Evolutionary conservation across 176 grass and related monocot genomes (phyloP).

Genomic region (Puya raimondii): DNA sequence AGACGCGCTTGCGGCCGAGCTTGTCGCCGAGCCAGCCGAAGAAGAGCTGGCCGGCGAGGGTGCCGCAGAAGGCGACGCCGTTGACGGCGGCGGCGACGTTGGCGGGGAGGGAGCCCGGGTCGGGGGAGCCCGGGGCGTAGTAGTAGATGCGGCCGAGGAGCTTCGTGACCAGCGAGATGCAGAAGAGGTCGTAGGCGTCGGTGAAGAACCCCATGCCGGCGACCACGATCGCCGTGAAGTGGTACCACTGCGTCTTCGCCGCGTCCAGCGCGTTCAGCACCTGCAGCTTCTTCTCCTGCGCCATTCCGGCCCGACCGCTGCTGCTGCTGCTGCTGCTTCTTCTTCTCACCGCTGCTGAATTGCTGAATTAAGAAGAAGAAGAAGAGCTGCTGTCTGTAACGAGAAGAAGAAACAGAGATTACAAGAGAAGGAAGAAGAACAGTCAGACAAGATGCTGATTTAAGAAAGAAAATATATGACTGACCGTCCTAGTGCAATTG

Average conservation of each 20-base stretch:
- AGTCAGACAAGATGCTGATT: too few relatives aligned
- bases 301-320: too few relatives aligned
- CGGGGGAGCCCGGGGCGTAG: conserved; percentile 10
- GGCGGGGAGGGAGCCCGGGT: conserved; percentile 16
- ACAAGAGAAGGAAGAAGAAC: too few relatives aligned
- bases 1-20: conserved; percentile 36
- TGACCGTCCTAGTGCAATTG: too few relatives aligned
- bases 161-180: conserved; percentile 26
- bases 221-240: conserved; percentile 59
- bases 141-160: conserved; percentile 35
- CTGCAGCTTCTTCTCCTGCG: background rate
- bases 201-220: conserved; percentile 74
- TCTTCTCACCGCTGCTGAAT: too few relatives aligned
- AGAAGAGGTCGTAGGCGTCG: conserved; percentile 74
- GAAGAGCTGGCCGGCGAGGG: too few relatives aligned
- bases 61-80: conserved; percentile 29
- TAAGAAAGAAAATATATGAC: too few relatives aligned
- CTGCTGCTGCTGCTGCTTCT: too few relatives aligned
- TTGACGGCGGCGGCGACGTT: conserved; percentile 33
- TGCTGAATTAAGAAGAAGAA: too few relatives aligned
- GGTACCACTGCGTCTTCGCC: conserved; percentile 51
- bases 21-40: conserved; percentile 42
- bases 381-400: too few relatives aligned
- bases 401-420: too few relatives aligned
- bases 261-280: background rate